Evolutionary conservation across 805 yeast genomes (phyloP).

Genomic region (Kuraishia borneana): DNA sequence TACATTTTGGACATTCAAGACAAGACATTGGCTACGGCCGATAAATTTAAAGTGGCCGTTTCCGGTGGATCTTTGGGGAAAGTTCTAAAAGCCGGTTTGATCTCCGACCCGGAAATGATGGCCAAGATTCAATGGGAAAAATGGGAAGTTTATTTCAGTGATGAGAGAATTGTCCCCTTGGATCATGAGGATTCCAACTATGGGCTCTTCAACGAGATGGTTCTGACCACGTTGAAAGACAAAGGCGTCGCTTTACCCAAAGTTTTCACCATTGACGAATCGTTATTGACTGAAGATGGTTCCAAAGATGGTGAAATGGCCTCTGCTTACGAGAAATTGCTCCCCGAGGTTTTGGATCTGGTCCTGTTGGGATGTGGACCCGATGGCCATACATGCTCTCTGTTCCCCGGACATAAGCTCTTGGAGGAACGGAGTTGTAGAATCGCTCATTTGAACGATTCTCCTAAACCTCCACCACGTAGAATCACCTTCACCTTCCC

Average conservation of each 20-base stretch:
- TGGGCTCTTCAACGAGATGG: constrained; percentile 61
- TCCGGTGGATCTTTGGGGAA: constrained; percentile 89
- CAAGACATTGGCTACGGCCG: constrained; percentile 32
- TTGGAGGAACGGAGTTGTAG: constrained; percentile 38
- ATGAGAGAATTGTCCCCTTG: constrained; percentile 82
- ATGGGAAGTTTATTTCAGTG: constrained; percentile 82
- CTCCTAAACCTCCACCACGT: constrained; percentile 92
- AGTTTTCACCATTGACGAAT: constrained; percentile 55
- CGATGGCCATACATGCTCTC: constrained; percentile 91
- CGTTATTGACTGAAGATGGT: constrained; percentile 44
- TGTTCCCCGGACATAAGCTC: constrained; percentile 76
- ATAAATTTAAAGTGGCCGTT: constrained; percentile 61
- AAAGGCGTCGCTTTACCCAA: constrained; percentile 38
- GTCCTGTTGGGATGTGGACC: constrained; percentile 87
- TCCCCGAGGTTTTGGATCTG: constrained; percentile 54
- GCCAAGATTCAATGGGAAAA: constrained; percentile 48
- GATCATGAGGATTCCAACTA: constrained; percentile 78
- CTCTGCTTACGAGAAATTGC: constrained; percentile 41
- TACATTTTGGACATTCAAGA: constrained; percentile 54
- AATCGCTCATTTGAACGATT: constrained; percentile 62
- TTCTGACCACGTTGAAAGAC: constrained; percentile 36
- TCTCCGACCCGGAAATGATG: constrained; percentile 38
- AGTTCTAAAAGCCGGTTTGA: constrained; percentile 54
- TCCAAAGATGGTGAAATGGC: constrained; percentile 47
- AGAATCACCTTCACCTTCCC: constrained; percentile 86